Percentiles rank a stretch among this genome's conserved stretches.
Conservation (phyloP, 2,329 filamentous ascomycete genomes). For the Fusarium zealandicum region DNA sequence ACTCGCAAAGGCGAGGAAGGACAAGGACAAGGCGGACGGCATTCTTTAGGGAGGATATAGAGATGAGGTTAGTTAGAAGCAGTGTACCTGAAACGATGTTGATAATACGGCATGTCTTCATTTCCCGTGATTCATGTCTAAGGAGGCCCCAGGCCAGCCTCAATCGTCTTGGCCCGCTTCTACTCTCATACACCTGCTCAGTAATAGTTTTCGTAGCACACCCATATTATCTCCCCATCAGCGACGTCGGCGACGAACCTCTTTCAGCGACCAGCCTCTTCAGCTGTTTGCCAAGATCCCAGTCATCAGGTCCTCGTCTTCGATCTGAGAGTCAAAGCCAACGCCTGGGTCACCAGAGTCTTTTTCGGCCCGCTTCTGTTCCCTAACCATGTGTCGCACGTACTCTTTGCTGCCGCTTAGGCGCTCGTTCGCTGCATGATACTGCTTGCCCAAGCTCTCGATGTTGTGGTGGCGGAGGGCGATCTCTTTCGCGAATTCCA, state of each 20-base stretch:
- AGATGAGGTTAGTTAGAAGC: no score
- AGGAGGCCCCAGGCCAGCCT: background rate
- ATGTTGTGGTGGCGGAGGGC: conserved; percentile 52
- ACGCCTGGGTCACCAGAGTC: conserved; percentile 47
- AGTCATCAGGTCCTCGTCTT: conserved; percentile 69
- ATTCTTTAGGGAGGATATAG: no score
- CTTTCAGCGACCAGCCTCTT: background rate
- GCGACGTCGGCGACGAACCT: background rate
- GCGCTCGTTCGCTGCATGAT: conserved; percentile 61
- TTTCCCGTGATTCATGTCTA: conserved; percentile 20
- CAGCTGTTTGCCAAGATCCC: conserved; percentile 45
- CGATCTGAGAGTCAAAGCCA: conserved; percentile 57
- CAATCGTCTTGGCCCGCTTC: background rate
- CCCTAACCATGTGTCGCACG: conserved; percentile 54
- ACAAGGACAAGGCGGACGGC: background rate
- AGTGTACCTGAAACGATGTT: no score
- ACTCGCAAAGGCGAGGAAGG: background rate
- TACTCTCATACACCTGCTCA: background rate
- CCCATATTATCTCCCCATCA: background rate
- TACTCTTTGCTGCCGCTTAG: conserved; percentile 65
- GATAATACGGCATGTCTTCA: conserved; percentile 7
- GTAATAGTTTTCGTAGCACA: background rate
- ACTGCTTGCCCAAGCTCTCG: conserved; percentile 54
- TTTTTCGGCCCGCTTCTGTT: conserved; percentile 57
- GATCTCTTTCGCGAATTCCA: conserved; percentile 58